phyloP scores from a whole-genome alignment of 495 filamentous ascomycete species.

The Aspergillus campestris region DNA sequence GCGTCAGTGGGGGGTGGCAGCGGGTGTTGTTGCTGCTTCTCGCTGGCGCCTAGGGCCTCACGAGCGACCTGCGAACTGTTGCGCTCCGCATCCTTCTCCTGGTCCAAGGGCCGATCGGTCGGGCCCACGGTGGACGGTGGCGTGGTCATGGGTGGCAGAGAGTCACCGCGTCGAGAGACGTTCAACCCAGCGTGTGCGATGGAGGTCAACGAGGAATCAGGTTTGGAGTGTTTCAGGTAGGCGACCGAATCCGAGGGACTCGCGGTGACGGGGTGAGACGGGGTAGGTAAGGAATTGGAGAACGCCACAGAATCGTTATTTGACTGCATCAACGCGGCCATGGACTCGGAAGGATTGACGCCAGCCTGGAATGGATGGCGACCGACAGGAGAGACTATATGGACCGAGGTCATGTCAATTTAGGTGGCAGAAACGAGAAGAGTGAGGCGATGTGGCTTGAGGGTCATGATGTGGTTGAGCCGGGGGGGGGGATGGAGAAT shows the following conservation, averaged over 20 bases:
- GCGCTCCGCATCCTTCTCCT: slow-evolving; percentile 30
- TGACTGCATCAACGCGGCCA: slow-evolving; percentile 42
- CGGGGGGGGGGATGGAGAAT: slow-evolving; percentile 40
- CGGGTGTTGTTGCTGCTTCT: slow-evolving; percentile 26
- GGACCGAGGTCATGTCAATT: slow-evolving; percentile 54
- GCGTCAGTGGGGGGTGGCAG: slow-evolving; percentile 12
- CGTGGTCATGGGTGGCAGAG: slow-evolving; percentile 24
- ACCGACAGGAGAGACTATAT: slow-evolving; percentile 55
- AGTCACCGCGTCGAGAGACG: slow-evolving; percentile 33
- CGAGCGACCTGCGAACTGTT: slow-evolving; percentile 37
- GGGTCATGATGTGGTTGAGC: slow-evolving; percentile 21
- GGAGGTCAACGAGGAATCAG: slow-evolving; percentile 35
- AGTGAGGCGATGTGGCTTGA: no score
- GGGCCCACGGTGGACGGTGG: slow-evolving; percentile 8
- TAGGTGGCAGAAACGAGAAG: no score
- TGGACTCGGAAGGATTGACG: slow-evolving; percentile 30
- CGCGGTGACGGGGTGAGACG: slow-evolving; percentile 22
- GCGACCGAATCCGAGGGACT: slow-evolving; percentile 23
- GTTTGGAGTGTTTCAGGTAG: slow-evolving; percentile 33
- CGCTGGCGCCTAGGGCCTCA: slow-evolving; percentile 36
- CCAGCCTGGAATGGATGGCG: slow-evolving; percentile 28
- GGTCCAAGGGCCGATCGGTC: slow-evolving; percentile 26
- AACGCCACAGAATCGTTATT: slow-evolving; percentile 37
- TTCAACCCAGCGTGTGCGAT: slow-evolving; percentile 40
- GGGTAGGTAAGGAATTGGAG: slow-evolving; percentile 26